A percentile compares a stretch with the other conserved stretches of the same genome.
These are phyloP conservation scores for Metschnikowia koreensis DNA, from an alignment of 805 yeast genomes.

Conservation along the genomic window DNA sequence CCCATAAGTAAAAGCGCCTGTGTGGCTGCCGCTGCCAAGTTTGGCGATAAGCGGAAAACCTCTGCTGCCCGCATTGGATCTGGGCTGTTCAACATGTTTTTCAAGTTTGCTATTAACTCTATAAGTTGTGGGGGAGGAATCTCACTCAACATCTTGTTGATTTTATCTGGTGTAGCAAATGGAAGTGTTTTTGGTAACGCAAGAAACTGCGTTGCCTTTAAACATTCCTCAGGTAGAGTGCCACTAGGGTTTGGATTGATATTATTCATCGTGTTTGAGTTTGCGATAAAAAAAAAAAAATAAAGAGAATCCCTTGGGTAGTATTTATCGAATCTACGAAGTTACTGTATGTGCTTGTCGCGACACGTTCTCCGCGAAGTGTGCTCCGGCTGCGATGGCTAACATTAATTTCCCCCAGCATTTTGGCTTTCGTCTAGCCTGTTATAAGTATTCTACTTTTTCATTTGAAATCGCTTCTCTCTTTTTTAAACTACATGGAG, in stretches of 20 bases:
- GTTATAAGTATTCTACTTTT: too few relatives aligned
- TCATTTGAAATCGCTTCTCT: too few relatives aligned
- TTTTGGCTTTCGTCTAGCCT: too few relatives aligned
- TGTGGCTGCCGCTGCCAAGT: conserved; percentile 64
- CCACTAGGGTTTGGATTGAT: background rate
- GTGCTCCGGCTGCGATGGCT: too few relatives aligned
- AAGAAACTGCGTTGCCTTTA: conserved; percentile 54
- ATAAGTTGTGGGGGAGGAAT: conserved; percentile 71
- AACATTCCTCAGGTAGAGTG: conserved; percentile 22
- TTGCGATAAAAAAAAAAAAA: background rate
- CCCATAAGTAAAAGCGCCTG: conserved; percentile 80
- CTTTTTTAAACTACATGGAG: too few relatives aligned
- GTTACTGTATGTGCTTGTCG: too few relatives aligned
- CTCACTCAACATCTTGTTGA: conserved; percentile 58
- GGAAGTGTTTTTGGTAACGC: conserved; percentile 49
- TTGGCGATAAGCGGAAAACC: conserved; percentile 51
- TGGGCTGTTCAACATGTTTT: conserved; percentile 52
- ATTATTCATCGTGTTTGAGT: background rate
- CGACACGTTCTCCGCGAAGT: too few relatives aligned
- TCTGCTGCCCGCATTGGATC: conserved; percentile 51
- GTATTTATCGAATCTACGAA: background rate
- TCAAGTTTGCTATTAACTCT: conserved; percentile 65
- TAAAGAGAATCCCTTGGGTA: background rate
- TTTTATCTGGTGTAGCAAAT: conserved; percentile 53
- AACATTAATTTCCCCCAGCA: too few relatives aligned